Evolutionary conservation across 116 monocot genomes (phyloP).

Genomic region (Trichopus zeylanicus): DNA sequence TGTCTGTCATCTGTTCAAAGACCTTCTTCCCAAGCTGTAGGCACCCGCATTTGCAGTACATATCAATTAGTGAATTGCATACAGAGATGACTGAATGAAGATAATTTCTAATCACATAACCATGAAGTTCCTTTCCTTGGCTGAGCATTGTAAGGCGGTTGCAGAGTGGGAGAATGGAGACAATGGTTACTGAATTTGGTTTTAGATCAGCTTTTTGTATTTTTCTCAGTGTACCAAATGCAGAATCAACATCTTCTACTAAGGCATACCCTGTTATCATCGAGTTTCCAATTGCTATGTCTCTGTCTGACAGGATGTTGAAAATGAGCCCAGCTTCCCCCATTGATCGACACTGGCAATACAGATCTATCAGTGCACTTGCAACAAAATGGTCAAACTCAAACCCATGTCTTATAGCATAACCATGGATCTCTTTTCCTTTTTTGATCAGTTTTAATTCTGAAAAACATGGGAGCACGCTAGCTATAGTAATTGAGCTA

Average conservation of each 20-base stretch:
- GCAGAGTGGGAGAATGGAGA: constrained; percentile 50
- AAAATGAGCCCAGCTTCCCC: too few relatives aligned
- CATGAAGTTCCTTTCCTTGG: constrained; percentile 53
- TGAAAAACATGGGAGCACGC: constrained; percentile 30
- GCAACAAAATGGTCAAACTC: constrained; percentile 29
- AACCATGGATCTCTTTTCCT: constrained; percentile 44
- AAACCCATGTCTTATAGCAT: constrained; percentile 27
- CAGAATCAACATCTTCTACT: constrained; percentile 23
- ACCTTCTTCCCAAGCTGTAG: constrained; percentile 22
- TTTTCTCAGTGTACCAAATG: constrained; percentile 17
- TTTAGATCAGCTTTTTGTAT: constrained; percentile 16
- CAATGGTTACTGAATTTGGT: constrained; percentile 34
- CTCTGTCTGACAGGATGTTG: constrained; percentile 18
- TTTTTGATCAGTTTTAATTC: constrained; percentile 15
- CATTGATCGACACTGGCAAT: constrained; percentile 20
- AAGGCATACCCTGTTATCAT: constrained; percentile 44
- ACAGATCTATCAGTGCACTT: constrained; percentile 41
- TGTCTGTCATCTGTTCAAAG: constrained; percentile 19
- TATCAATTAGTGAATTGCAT: constrained; percentile 48
- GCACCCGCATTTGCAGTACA: constrained; percentile 70
- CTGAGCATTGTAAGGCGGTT: constrained; percentile 33
- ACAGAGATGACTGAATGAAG: constrained; percentile 20
- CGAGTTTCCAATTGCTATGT: constrained; percentile 49
- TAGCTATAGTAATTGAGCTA: constrained; percentile 24
- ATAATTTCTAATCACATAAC: constrained; percentile 17